phyloP scores from a whole-genome alignment of 495 filamentous ascomycete genomes.

The Coniosporium apollinis region DNA sequence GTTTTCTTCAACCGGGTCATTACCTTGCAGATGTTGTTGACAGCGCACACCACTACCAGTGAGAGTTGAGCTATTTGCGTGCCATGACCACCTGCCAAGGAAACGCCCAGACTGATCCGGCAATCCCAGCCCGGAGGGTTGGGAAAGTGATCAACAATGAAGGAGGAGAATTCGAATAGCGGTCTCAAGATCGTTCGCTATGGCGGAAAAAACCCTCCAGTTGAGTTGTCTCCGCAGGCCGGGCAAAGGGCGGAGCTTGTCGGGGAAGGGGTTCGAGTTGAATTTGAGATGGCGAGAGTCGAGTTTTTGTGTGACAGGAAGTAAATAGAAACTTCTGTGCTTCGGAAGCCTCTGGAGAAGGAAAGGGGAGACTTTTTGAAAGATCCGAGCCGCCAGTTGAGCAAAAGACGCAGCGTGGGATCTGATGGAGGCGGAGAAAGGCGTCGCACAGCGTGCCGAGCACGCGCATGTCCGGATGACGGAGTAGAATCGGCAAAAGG shows the following conservation, averaged over 20 bases:
- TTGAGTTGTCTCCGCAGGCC: neutral
- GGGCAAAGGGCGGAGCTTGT: neutral
- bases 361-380: too few relatives aligned
- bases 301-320: neutral
- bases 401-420: too few relatives aligned
- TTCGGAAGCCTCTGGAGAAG: neutral
- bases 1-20: neutral
- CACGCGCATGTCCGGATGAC: neutral
- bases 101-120: neutral
- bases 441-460: too few relatives aligned
- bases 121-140: neutral
- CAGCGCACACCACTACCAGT: neutral
- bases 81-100: neutral
- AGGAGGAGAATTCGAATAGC: neutral
- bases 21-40: neutral
- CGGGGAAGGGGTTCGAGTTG: neutral
- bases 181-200: neutral
- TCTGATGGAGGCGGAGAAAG: too few relatives aligned
- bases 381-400: too few relatives aligned
- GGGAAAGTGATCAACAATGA: neutral
- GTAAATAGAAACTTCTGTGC: neutral
- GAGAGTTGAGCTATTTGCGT: too few relatives aligned
- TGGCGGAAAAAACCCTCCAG: neutral
- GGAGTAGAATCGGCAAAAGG: neutral
- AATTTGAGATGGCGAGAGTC: neutral